Conservation (phyloP, 495 filamentous ascomycete genomes). For the Immersiella caudata region DNA sequence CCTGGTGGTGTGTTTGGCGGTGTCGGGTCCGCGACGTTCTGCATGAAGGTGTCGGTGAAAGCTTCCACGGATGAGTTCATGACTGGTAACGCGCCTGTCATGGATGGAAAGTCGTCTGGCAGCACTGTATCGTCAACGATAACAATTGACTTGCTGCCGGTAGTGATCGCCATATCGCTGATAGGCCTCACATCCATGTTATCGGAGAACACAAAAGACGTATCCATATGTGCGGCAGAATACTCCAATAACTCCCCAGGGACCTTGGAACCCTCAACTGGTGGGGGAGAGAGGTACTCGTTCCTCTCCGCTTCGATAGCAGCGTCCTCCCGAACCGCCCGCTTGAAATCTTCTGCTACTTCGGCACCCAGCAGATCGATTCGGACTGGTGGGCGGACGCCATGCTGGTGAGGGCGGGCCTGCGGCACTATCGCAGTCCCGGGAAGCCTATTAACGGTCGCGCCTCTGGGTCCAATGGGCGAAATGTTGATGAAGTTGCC, state of each 20-base stretch:
- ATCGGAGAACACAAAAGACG: slow-evolving; percentile 26
- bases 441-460: slow-evolving; percentile 54
- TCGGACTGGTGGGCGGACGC: slow-evolving; percentile 47
- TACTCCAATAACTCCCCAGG: slow-evolving; percentile 38
- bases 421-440: slow-evolving; percentile 59
- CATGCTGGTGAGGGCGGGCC: slow-evolving; percentile 48
- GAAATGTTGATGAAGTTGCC: slow-evolving; percentile 53
- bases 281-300: slow-evolving; percentile 23
- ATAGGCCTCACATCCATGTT: slow-evolving; percentile 33
- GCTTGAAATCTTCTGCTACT: slow-evolving; percentile 71
- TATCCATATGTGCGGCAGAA: slow-evolving; percentile 44
- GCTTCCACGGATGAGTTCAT: slow-evolving; percentile 52
- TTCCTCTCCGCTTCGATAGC: slow-evolving; percentile 44
- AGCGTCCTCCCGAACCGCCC: slow-evolving; percentile 62
- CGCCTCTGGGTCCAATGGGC: slow-evolving; percentile 54
- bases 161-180: slow-evolving; percentile 63
- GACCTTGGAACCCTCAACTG: slow-evolving; percentile 15
- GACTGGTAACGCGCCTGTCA: slow-evolving; percentile 51
- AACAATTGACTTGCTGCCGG: slow-evolving; percentile 82
- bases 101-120: slow-evolving; percentile 43
- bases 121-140: slow-evolving; percentile 74
- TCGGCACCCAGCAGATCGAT: slow-evolving; percentile 83
- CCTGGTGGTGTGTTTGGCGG: slow-evolving; percentile 58
- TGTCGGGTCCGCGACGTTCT: slow-evolving; percentile 49
- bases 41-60: slow-evolving; percentile 52